Conservation (phyloP, 2,329 filamentous ascomycete genomes). For the Alternaria ventricosa region DNA sequence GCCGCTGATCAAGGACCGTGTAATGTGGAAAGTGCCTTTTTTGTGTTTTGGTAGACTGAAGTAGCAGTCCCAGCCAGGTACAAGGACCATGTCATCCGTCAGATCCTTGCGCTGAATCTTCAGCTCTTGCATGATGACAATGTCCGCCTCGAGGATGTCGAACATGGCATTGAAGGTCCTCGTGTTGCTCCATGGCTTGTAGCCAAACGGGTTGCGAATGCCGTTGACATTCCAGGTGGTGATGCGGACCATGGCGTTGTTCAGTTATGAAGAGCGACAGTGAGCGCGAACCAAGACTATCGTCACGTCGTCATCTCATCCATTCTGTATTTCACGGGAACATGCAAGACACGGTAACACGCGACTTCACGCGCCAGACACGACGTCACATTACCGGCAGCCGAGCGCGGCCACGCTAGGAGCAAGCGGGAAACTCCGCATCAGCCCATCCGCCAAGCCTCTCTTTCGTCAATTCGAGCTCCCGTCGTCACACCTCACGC, state of each 20-base stretch:
- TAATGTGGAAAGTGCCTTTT: conserved; percentile 67
- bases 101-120: conserved; percentile 96
- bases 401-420: conserved; percentile 29
- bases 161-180: conserved; percentile 76
- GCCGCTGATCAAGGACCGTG: background rate
- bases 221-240: conserved; percentile 66
- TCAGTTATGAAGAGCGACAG: conserved; percentile 10
- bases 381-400: conserved; percentile 33
- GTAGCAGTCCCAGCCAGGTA: conserved; percentile 94
- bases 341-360: conserved; percentile 11
- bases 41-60: conserved; percentile 94
- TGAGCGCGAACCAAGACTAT: conserved; percentile 7
- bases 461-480: conserved; percentile 30
- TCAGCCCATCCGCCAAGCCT: conserved; percentile 22
- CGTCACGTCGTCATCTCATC: conserved; percentile 5
- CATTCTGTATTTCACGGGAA: background rate
- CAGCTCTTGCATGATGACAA: conserved; percentile 92
- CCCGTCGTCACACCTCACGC: conserved; percentile 27
- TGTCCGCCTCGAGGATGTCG: conserved; percentile 87
- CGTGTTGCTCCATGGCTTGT: conserved; percentile 58
- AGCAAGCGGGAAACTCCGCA: conserved; percentile 20
- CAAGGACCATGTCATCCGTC: conserved; percentile 91
- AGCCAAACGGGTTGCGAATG: conserved; percentile 61
- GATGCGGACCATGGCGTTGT: conserved; percentile 69
- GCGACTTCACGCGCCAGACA: conserved; percentile 15